phyloP scores from a whole-genome alignment of 2,329 filamentous ascomycete species.

The Venturia carpophila region DNA sequence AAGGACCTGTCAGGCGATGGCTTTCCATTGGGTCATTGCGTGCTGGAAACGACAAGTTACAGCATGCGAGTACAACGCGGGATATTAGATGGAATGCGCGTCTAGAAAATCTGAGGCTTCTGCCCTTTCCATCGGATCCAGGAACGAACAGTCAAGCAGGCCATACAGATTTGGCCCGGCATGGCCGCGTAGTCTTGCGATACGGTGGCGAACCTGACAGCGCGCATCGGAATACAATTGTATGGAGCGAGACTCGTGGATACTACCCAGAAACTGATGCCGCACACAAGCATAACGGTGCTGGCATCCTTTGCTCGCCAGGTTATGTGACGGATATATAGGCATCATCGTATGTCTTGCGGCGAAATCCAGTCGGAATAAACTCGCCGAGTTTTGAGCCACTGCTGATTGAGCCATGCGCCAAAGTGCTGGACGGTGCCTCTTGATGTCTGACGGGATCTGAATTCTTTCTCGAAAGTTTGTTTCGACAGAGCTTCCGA shows the following conservation, averaged over 20 bases:
- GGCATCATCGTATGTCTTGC: neutral
- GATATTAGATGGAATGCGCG: no score
- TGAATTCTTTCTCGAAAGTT: neutral
- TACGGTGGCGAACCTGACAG: no score
- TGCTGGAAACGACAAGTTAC: no score
- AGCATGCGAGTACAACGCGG: no score
- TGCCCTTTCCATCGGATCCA: neutral
- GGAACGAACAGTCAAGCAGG: neutral
- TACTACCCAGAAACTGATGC: neutral
- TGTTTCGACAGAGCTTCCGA: neutral
- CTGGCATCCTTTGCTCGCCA: neutral
- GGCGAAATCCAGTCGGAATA: neutral
- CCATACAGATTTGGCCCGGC: neutral
- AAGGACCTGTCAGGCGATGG: neutral
- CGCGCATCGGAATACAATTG: no score
- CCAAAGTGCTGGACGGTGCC: neutral
- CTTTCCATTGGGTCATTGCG: no score
- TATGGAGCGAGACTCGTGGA: no score
- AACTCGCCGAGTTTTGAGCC: neutral
- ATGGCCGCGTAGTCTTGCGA: neutral
- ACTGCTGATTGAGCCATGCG: neutral
- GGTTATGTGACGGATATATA: neutral
- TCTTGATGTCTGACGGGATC: neutral
- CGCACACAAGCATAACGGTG: neutral
- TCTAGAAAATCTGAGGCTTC: no score